phyloP scores from a whole-genome alignment of 495 filamentous ascomycete genomes.

The Aspergillus steynii region DNA sequence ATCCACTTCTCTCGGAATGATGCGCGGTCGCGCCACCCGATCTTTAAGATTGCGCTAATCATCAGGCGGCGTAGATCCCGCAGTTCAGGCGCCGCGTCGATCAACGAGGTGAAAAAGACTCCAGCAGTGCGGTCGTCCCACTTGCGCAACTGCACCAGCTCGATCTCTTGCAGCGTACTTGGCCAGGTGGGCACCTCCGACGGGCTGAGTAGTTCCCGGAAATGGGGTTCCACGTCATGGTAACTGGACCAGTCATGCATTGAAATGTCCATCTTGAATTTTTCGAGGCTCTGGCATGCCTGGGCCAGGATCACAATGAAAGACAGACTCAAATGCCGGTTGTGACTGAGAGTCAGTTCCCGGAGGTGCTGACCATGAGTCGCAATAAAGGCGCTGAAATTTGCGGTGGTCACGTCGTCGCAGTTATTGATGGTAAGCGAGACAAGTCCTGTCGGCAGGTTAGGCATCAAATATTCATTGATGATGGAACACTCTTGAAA shows the following conservation, averaged over 20 bases:
- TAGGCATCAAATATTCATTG: constrained; percentile 56
- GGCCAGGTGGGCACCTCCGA: constrained; percentile 76
- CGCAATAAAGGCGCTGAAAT: constrained; percentile 59
- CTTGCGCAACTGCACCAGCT: constrained; percentile 72
- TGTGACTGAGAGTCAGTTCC: constrained; percentile 70
- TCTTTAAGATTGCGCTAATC: constrained; percentile 71
- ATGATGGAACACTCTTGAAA: constrained; percentile 69
- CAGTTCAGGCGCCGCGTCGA: constrained; percentile 64
- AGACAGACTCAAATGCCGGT: constrained; percentile 69
- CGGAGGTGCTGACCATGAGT: constrained; percentile 62
- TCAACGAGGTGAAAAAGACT: constrained; percentile 72
- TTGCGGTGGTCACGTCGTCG: constrained; percentile 59
- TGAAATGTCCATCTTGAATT: constrained; percentile 70
- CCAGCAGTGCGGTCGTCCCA: constrained; percentile 65
- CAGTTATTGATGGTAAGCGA: constrained; percentile 75
- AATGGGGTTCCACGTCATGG: constrained; percentile 71
- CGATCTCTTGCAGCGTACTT: constrained; percentile 61
- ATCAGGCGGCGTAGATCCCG: constrained; percentile 63
- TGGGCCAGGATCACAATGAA: constrained; percentile 63
- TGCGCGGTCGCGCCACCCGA: constrained; percentile 76
- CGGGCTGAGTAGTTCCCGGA: constrained; percentile 57
- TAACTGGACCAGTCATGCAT: constrained; percentile 61
- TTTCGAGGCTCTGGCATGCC: constrained; percentile 66
- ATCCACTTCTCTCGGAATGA: constrained; percentile 73
- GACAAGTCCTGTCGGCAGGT: constrained; percentile 62